These are phyloP conservation scores for Citrus sp. DNA, from an alignment of 345 rosid genomes.

Conservation along the genomic window DNA sequence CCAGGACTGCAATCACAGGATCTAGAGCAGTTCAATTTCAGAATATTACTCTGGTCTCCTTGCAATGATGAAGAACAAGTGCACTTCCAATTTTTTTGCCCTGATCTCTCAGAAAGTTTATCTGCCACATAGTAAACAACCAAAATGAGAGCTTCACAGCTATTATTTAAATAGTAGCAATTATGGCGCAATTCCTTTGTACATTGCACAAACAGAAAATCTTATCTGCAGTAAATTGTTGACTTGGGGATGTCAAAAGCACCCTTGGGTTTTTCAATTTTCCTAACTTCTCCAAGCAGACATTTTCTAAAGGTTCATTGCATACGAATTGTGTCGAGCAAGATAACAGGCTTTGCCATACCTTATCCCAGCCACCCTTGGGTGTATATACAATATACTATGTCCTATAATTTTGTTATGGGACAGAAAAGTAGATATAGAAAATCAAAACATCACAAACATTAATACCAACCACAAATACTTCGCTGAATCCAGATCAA, in stretches of 20 bases:
- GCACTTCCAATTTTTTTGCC: constrained; percentile 63
- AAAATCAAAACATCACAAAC: constrained; percentile 3
- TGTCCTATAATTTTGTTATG: not conserved
- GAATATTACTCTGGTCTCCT: constrained; percentile 43
- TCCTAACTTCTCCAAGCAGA: constrained; percentile 1
- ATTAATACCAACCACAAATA: constrained; percentile 60
- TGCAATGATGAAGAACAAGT: constrained; percentile 46
- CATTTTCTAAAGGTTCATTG: not conserved
- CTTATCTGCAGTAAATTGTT: not conserved
- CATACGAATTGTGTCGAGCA: not conserved
- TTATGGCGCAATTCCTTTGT: not conserved
- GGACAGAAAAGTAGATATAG: not conserved
- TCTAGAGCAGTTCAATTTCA: constrained; percentile 63
- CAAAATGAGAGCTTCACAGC: not conserved
- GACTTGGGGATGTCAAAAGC: not conserved
- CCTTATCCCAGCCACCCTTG: not conserved
- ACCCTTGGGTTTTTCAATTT: not conserved
- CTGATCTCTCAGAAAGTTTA: constrained; percentile 44
- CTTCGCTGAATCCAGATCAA: constrained; percentile 55
- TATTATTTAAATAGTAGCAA: not conserved
- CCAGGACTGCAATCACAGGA: constrained; percentile 88
- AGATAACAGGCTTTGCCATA: not conserved
- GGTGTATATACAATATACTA: not conserved
- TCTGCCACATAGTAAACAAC: constrained; percentile 30
- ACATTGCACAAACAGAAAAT: not conserved